These are phyloP conservation scores for Nigrospora osmanthi DNA, from an alignment of 2,329 filamentous ascomycete genomes.

Conservation along the genomic window DNA sequence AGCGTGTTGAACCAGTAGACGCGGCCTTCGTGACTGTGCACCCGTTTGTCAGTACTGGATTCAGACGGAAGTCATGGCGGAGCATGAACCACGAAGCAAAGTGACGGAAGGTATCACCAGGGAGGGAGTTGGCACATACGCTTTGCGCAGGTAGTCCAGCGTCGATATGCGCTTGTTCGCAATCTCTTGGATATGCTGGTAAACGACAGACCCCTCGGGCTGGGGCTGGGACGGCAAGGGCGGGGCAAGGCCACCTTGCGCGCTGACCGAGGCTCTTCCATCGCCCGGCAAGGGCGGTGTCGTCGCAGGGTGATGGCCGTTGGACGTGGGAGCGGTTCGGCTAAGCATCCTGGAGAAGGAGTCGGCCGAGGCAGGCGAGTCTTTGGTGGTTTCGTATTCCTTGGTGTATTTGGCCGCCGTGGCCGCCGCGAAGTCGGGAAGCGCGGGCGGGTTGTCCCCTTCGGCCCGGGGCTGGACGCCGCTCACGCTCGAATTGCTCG, in stretches of 20 bases:
- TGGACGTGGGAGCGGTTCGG: constrained; percentile 28
- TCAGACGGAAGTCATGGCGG: too few relatives aligned
- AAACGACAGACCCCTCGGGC: constrained; percentile 38
- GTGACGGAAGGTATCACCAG: too few relatives aligned
- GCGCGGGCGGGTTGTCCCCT: constrained; percentile 39
- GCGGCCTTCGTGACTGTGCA: constrained; percentile 73
- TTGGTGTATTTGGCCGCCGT: constrained; percentile 35
- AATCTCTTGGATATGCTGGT: constrained; percentile 70
- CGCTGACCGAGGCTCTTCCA: neutral
- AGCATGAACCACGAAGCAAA: too few relatives aligned
- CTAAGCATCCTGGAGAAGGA: constrained; percentile 35
- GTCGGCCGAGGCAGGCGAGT: constrained; percentile 26
- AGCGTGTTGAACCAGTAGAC: constrained; percentile 99
- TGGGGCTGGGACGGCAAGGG: constrained; percentile 24
- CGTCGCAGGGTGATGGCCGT: constrained; percentile 18
- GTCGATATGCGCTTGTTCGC: constrained; percentile 91
- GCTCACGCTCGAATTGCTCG: constrained; percentile 31
- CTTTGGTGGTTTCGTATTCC: constrained; percentile 18
- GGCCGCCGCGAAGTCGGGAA: constrained; percentile 46
- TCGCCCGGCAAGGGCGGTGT: constrained; percentile 13
- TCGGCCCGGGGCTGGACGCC: constrained; percentile 26
- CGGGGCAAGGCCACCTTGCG: neutral
- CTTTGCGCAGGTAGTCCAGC: constrained; percentile 84
- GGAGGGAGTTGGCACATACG: constrained; percentile 46
- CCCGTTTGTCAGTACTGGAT: neutral